Evolutionary conservation across 768 basidiomycete genomes (phyloP), one percentile per base, ranked within the genome.

Genomic region (Psilocybe sp.): DNA sequence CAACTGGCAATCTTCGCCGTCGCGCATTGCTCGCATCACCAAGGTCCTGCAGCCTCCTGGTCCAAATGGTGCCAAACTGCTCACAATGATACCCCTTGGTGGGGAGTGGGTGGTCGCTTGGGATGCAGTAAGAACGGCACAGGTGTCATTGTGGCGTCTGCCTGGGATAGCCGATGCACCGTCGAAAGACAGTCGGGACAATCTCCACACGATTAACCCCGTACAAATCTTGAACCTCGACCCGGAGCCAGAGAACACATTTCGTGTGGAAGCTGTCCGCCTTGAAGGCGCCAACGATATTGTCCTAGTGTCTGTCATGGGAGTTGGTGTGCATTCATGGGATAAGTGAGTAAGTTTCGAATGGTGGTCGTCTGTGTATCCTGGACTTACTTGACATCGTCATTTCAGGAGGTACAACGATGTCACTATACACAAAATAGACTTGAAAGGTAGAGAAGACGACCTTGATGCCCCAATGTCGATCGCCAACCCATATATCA

Each of bases 31-130:
- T 39, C 56, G 64, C 47, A 60, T 74, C 23, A 67, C 60, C 31
- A 65, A 68, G 35, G 67, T 82, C 41, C 73, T 81, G 64, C 73
- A 73, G 49, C 65, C 78, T 43, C 67, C 81, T 15, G 77, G 76
- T n/a, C 68, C 72, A 12, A 62, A 69, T 80, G 77, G 75, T 72
- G 82, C 18, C 67, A 79, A 4, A 73, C 72, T 19, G 66, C 77
- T 20, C 65, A 68, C 43, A 67, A 69, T 40, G 50, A 54, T 35
- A 28, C 23, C 23, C 23, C 23, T 28, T 7, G 23, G 23, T 28
- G 23, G 23, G 23, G 23, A 28, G 23, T 28, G 23, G 23, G 23
- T 80, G 78, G 75, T 74, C 67, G 56, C 38, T 64, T 23, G 54
- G 60, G 5, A 53, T 45, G 10, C 18, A 32, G 14, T 34, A 46